Base-by-base conservation (phyloP, 1,139 yeast species). In the Taphrina deformans region DNA sequence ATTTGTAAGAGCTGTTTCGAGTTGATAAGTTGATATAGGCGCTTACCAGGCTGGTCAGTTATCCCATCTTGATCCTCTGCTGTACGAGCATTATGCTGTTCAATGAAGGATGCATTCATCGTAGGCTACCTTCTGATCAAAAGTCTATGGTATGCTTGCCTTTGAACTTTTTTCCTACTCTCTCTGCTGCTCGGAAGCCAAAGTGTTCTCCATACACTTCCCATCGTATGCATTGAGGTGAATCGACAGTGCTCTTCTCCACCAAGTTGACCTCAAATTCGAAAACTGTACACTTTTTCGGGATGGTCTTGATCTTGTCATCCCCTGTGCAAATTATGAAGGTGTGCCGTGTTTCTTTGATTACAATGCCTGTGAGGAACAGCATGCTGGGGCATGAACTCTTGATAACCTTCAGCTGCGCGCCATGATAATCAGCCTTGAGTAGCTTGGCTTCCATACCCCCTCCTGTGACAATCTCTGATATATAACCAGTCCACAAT, bases 141-240 rank as follows among this genome's bases (percentile, higher is more conserved):
- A 66, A 58, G n/a, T 66, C 68, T 31, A 66, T 44, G 18, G 62
- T 65, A 46, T 45, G 29, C 35, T 59, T 66, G 23, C 65, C 61
- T 44, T 92, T 92, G 79, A 91, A 91, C 78, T 92, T 91, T 71
- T 88, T 84, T 26, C 88, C 89, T 0, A 96, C 85, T 67, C 99
- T 79, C 71, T 92, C 98, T 3, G 85, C 85, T 50, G 93, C 81
- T 72, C 96, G 81, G 69, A 86, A 83, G 69, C 86, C 85, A 71
- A 92, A 83, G 67, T 97, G 79, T 45, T 92, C 87, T 0, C 98
- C 98, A 14, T 90, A 76, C 6, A 92, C 82, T 18, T 87, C 84
- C 74, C 88, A 89, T 23, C 82, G 82, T 29, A 85, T 70, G 3
- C 71, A 76, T 5, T 55, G 23, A 16, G 52, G 16, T 9, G 44